Base-by-base conservation (phyloP, 495 filamentous ascomycete genomes). In the Podospora conica region DNA sequence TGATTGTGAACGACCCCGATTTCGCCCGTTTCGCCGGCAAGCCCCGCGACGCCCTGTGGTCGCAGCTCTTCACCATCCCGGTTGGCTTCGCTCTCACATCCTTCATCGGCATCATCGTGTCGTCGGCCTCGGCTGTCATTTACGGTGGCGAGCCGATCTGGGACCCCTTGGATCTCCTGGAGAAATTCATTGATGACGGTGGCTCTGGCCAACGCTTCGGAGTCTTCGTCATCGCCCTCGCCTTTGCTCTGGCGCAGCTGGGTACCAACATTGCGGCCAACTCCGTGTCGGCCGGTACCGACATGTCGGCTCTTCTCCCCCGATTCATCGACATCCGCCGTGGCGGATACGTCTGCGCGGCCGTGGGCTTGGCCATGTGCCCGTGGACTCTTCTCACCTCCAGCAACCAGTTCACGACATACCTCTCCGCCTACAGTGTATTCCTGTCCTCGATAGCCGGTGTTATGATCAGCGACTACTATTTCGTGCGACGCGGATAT, bases 261-360 rank as follows among this genome's bases (percentile, higher is more conserved):
- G 93, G 93, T 58, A 96, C 93, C 54, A 97, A 97, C 70, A 96
- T 97, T 69, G 90, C 92, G 3, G 93, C 93, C 66, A 97, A 97
- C 77, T 91, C 88, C 0, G 88, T 96, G 60, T 94, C 91, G 10
- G 90, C 92, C 29, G 93, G 93, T 21, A 95, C 93, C 0, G 93
- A 97, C 73, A 83, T 96, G 85, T 96, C 93, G 2, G 93, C 93
- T 0, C 79, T 98, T n/a, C 77, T 96, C 1, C 93, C 93, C 0
- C 86, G 91, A 53, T 98, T 84, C 71, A 73, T 98, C 67, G 95
- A 89, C 76, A 96, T 98, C 74, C 88, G 93, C 65, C 89, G 93
- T 21, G 93, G 93, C 54, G 91, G 92, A 24, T 97, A 96, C 71
- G 85, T 97, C 69, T 96, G 92, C 75, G 93, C 93, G 0, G 75